These are phyloP conservation scores for Trametes sanguinea DNA, from an alignment of 768 basidiomycete species.

Conservation along the genomic window DNA sequence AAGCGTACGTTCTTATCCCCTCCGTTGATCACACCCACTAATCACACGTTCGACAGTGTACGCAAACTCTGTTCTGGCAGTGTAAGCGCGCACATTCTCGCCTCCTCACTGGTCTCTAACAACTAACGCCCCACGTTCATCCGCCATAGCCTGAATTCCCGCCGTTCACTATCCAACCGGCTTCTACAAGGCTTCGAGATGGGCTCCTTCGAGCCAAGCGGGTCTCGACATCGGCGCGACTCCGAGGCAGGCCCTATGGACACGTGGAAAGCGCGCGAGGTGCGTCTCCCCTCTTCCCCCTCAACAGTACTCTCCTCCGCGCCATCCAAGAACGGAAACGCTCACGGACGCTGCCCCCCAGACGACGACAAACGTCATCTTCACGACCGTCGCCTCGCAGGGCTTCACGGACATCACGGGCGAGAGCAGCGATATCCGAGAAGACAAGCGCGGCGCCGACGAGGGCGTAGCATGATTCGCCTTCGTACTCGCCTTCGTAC, in stretches of 20 bases:
- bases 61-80: conserved; percentile 9
- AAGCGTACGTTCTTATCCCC: background rate
- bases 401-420: background rate
- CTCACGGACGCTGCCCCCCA: no score
- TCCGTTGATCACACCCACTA: background rate
- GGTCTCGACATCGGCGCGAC: background rate
- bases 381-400: background rate
- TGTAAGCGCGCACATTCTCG: background rate
- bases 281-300: background rate
- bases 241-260: background rate
- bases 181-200: background rate
- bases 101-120: background rate
- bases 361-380: background rate
- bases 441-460: background rate
- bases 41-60: background rate
- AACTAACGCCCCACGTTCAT: background rate
- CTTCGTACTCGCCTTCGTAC: no score
- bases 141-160: background rate
- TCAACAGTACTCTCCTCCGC: background rate
- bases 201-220: background rate
- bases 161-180: background rate
- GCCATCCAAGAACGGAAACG: no score
- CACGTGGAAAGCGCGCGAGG: background rate
- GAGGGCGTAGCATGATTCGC: background rate
- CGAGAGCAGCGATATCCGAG: background rate